phyloP scores from a whole-genome alignment of 2,329 filamentous ascomycete species.

The Dothiorella sarmentorum region DNA sequence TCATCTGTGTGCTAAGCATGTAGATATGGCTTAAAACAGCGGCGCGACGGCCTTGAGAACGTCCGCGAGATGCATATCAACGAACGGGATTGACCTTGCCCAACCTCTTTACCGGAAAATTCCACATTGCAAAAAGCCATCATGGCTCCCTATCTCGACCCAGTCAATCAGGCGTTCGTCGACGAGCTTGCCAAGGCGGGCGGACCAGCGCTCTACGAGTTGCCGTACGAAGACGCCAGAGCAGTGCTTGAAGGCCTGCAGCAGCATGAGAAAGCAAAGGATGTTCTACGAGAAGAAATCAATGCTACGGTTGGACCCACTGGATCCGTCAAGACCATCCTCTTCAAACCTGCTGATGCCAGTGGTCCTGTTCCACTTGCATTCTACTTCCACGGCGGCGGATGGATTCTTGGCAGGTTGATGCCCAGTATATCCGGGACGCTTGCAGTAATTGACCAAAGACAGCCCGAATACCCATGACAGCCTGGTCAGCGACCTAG shows the following conservation, averaged over 20 bases:
- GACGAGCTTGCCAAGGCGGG: background rate
- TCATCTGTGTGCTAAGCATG: background rate
- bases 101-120: background rate
- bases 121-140: too few species aligned
- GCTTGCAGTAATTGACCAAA: background rate
- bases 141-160: conserved; percentile 7
- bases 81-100: too few species aligned
- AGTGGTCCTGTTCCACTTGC: background rate
- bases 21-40: background rate
- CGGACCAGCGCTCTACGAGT: background rate
- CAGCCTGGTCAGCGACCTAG: conserved; percentile 9
- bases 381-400: conserved; percentile 7
- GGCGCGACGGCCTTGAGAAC: background rate
- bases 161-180: conserved; percentile 4
- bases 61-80: background rate
- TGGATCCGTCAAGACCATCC: background rate
- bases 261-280: background rate
- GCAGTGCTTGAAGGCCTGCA: conserved; percentile 6
- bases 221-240: background rate
- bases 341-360: conserved; percentile 1
- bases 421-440: background rate
- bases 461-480: conserved; percentile 2
- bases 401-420: conserved; percentile 12
- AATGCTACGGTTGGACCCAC: background rate
- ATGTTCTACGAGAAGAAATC: background rate